Evolutionary conservation across 202 grass and related monocot species (phyloP).

Genomic region (Hordeum pubiflorum): DNA sequence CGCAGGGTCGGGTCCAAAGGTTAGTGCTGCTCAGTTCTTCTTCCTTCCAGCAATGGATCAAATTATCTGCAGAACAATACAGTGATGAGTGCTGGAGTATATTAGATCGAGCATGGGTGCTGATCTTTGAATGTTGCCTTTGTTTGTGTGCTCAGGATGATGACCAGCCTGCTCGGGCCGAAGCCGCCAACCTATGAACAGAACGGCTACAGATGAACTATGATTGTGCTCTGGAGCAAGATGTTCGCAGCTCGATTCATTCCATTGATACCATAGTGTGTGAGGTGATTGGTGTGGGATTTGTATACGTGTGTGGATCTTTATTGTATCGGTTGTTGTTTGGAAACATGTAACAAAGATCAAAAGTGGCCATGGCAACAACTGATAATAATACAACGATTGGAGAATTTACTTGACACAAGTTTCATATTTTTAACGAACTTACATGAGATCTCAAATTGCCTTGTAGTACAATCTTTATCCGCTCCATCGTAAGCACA

Average conservation of each 20-base stretch:
- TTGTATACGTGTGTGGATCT: background rate
- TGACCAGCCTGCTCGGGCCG: slow-evolving; percentile 29
- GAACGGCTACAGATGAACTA: slow-evolving; percentile 1
- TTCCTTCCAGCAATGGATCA: background rate
- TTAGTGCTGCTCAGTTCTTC: slow-evolving; percentile 8
- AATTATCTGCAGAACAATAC: background rate
- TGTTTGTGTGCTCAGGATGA: slow-evolving; percentile 39
- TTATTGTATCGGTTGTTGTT: background rate
- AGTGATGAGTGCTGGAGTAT: background rate
- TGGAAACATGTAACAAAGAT: background rate
- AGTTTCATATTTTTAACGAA: background rate
- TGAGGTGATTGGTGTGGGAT: slow-evolving; percentile 24
- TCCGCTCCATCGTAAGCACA: too few relatives aligned
- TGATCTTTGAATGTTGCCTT: background rate
- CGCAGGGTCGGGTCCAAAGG: slow-evolving; percentile 54
- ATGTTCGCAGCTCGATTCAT: background rate
- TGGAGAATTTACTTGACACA: background rate
- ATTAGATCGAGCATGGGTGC: background rate
- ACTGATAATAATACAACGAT: background rate
- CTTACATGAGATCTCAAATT: too few relatives aligned
- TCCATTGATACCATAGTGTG: background rate
- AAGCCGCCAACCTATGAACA: slow-evolving; percentile 9
- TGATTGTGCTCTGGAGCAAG: slow-evolving; percentile 1
- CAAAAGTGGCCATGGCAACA: background rate
- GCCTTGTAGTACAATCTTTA: too few relatives aligned